Evolutionary conservation across 371 early-diverging fungal species (phyloP).

Genomic region (Mucor piriformis): DNA sequence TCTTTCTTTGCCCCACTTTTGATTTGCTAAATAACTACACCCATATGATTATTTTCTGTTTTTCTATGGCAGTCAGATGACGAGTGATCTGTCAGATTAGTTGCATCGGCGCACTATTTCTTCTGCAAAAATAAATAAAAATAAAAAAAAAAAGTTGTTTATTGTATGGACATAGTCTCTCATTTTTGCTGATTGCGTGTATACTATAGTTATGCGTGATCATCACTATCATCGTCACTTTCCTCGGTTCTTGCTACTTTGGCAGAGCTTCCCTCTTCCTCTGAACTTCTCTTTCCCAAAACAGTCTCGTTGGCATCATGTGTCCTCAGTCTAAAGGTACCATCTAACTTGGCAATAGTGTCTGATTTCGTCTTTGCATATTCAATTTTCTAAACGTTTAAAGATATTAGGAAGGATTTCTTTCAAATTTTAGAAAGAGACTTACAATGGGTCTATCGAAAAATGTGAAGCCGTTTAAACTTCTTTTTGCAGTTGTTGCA

Average conservation of each 20-base stretch:
- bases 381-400: conserved; percentile 66
- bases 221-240: conserved; percentile 33
- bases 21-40: too few species aligned
- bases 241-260: conserved; percentile 32
- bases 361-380: conserved; percentile 80
- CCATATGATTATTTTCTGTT: too few species aligned
- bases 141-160: neutral
- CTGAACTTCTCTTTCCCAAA: conserved; percentile 29
- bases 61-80: too few species aligned
- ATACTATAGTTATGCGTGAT: conserved; percentile 24
- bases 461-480: conserved; percentile 77
- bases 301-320: conserved; percentile 11
- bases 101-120: too few species aligned
- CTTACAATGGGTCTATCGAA: conserved; percentile 78
- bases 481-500: conserved; percentile 77
- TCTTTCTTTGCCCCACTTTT: too few species aligned
- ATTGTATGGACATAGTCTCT: neutral
- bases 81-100: too few species aligned
- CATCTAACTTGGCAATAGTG: conserved; percentile 74
- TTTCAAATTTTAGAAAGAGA: neutral
- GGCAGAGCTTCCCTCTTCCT: conserved; percentile 22
- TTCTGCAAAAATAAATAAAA: neutral
- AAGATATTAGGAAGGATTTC: neutral
- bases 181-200: neutral
- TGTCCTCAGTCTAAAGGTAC: conserved; percentile 52